These are phyloP conservation scores for Solanum hybrid DNA, from an alignment of 305 asterid genomes.

Conservation along the genomic window DNA sequence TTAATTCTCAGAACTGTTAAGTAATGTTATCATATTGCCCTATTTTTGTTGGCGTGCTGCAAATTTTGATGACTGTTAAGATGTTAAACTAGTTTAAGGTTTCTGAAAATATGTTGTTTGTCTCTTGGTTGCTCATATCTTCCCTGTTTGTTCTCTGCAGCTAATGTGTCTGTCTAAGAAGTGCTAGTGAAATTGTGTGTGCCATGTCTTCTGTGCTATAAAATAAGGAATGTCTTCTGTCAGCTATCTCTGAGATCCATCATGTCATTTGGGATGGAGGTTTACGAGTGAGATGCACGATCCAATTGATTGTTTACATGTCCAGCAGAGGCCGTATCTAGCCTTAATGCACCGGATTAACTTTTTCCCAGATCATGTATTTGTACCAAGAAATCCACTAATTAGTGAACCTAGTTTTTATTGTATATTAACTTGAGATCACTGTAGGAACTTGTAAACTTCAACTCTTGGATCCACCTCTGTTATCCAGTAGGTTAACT, in stretches of 20 bases:
- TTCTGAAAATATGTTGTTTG: neutral
- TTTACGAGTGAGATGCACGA: neutral
- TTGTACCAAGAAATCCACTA: neutral
- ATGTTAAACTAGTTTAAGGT: neutral
- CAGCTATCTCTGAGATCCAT: neutral
- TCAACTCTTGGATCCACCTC: neutral
- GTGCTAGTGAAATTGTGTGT: neutral
- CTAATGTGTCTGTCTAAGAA: neutral
- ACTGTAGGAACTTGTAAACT: neutral
- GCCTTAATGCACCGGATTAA: neutral
- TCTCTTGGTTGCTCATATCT: neutral
- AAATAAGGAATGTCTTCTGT: neutral
- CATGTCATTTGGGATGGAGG: neutral
- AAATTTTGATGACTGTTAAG: neutral
- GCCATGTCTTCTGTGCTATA: neutral
- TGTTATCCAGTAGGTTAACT: neutral
- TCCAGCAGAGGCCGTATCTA: neutral
- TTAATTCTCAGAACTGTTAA: neutral
- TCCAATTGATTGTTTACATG: neutral
- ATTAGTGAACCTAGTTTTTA: neutral
- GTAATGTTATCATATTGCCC: neutral
- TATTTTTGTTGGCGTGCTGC: neutral
- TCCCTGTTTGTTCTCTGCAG: neutral
- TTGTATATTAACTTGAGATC: neutral
- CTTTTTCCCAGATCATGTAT: neutral